Evolutionary conservation across 2,329 filamentous ascomycete species (phyloP), one percentile per base, ranked within the genome.

Genomic region (Diplodia corticola): DNA sequence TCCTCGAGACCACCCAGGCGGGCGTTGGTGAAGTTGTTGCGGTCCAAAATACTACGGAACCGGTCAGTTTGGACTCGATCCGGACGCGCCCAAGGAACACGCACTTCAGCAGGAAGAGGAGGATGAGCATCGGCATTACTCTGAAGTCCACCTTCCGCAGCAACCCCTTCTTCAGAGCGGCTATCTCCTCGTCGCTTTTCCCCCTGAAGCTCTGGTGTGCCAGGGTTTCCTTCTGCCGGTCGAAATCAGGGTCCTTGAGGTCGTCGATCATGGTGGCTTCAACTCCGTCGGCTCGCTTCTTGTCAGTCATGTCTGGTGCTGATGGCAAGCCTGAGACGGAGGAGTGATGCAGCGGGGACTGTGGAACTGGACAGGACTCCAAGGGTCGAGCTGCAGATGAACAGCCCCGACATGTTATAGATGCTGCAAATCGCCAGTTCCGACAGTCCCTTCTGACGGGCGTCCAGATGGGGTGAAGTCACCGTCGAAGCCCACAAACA

Each of bases 1-100:
- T 74, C 72, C 55, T 77, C 70, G 7, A 78, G 69, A 22, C 74
- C 74, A 24, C 74, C 72, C 13, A 77, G 69, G 55, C 75, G 70
- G 3, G 75, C 75, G 20, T 74, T 73, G 7, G 74, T 74, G 40
- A 77, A 75, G 57, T 77, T 77, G 68, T 77, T 64, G 46, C 60
- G 60, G n/a, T 64, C 60, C 37, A 64, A 30, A 22, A 61, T 61
- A 17, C 54, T 59, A 17, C 12, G 30, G 17, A 26, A 12, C 13
- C 28, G 20, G 54, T 46, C 24, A 46, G 24, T 5, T 5, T 20
- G 13, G 22, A 10, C 7, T 4, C 72, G 69, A n/a, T 9, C n/a
- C 3, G 12, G 5, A 20, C 3, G 0, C 17, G 1, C 20, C 7
- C 20, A n/a, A n/a, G 20, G 20, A 13, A 40, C 7, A 75, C 70